Conservation (phyloP, 495 filamentous ascomycete genomes). For the Xylaria castorea region DNA sequence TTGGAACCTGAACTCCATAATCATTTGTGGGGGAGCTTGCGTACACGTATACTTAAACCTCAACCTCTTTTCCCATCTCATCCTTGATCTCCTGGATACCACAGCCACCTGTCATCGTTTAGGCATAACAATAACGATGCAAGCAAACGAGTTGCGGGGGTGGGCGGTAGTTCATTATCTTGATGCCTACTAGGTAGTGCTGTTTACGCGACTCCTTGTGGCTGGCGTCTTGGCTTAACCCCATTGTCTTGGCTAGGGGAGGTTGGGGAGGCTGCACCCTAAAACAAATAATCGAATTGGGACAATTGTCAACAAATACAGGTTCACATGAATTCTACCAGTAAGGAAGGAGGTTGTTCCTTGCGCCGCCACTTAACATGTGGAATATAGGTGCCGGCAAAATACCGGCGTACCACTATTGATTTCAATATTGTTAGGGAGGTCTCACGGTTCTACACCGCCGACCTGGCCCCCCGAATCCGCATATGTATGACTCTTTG, state of each 20-base stretch:
- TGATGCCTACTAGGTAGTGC: slow-evolving; percentile 17
- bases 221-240: slow-evolving; percentile 21
- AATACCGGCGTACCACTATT: slow-evolving; percentile 1
- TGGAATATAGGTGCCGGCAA: slow-evolving; percentile 6
- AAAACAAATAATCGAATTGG: slow-evolving; percentile 10
- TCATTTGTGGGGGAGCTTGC: slow-evolving; percentile 26
- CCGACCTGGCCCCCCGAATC: slow-evolving; percentile 13
- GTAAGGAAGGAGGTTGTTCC: slow-evolving; percentile 4
- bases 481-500: slow-evolving; percentile 26
- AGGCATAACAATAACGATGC: not conserved
- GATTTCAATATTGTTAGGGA: not conserved
- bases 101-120: slow-evolving; percentile 20
- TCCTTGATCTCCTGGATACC: slow-evolving; percentile 18
- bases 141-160: slow-evolving; percentile 1
- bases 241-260: slow-evolving; percentile 18
- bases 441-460: slow-evolving; percentile 22
- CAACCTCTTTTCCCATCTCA: not conserved
- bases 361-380: slow-evolving; percentile 18
- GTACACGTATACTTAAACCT: slow-evolving; percentile 10
- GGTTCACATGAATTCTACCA: not conserved
- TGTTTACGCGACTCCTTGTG: slow-evolving; percentile 26
- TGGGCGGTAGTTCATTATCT: slow-evolving; percentile 5
- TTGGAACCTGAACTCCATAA: slow-evolving; percentile 13
- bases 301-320: slow-evolving; percentile 5
- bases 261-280: slow-evolving; percentile 11